phyloP scores from a whole-genome alignment of 2,329 filamentous ascomycete species.

The Thermomyces lanuginosus region DNA sequence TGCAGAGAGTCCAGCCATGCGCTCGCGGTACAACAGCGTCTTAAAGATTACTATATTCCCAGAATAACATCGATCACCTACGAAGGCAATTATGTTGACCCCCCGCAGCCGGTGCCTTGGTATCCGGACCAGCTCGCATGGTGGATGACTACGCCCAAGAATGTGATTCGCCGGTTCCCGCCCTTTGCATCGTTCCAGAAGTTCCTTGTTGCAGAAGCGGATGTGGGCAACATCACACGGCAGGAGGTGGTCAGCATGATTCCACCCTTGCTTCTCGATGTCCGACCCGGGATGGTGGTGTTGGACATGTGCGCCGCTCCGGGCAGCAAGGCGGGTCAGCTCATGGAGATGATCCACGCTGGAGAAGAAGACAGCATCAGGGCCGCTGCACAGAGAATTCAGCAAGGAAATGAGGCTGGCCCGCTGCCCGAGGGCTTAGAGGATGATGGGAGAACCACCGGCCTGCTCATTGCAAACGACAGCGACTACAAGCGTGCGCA shows the following conservation, averaged over 20 bases:
- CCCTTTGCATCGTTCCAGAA: constrained; percentile 94
- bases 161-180: constrained; percentile 80
- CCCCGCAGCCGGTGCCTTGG: constrained; percentile 71
- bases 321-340: constrained; percentile 88
- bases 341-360: constrained; percentile 83
- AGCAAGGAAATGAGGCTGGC: constrained; percentile 41
- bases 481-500: constrained; percentile 92
- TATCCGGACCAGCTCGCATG: constrained; percentile 92
- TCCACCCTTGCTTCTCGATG: constrained; percentile 79
- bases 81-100: constrained; percentile 66
- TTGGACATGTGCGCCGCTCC: constrained; percentile 93
- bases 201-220: constrained; percentile 93
- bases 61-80: constrained; percentile 72
- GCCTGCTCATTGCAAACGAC: constrained; percentile 87
- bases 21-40: constrained; percentile 73
- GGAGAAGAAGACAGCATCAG: constrained; percentile 79
- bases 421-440: constrained; percentile 36
- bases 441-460: constrained; percentile 77
- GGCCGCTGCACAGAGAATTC: constrained; percentile 50
- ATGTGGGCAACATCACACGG: constrained; percentile 89
- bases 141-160: constrained; percentile 97
- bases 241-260: constrained; percentile 99
- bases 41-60: constrained; percentile 78
- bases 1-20: constrained; percentile 71
- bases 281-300: constrained; percentile 80